A percentile compares a stretch with the other conserved stretches of the same genome.
Evolutionary conservation across 768 basidiomycete species (phyloP).

Genomic region (Amylocystis lapponica): DNA sequence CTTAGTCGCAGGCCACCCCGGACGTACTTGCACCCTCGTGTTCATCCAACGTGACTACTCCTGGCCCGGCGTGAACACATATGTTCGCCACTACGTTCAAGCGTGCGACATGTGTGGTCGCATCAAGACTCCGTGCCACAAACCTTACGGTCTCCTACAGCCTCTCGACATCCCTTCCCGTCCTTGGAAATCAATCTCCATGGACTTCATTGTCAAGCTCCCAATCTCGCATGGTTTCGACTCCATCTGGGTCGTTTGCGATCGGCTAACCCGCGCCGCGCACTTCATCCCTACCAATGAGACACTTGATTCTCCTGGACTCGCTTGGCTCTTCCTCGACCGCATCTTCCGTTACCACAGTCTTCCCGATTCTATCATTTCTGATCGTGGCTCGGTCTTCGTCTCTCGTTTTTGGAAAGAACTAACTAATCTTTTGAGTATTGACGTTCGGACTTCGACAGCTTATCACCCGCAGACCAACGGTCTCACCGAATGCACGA

Average conservation of each 20-base stretch:
- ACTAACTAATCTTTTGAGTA: constrained; percentile 5
- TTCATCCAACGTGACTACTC: constrained; percentile 31
- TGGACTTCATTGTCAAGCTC: constrained; percentile 23
- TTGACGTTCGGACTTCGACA: constrained; percentile 23
- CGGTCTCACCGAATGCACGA: constrained; percentile 31
- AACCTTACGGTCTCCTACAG: constrained; percentile 24
- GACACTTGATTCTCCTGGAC: constrained; percentile 2
- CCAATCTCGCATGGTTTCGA: constrained; percentile 15
- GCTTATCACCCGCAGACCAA: constrained; percentile 43
- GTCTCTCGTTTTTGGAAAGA: constrained; percentile 8
- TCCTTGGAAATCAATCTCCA: constrained; percentile 15
- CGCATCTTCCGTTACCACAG: constrained; percentile 10
- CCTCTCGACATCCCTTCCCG: constrained; percentile 24
- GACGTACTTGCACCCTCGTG: constrained; percentile 27
- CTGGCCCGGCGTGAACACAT: constrained; percentile 29
- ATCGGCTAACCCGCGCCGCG: constrained; percentile 4
- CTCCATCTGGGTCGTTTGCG: constrained; percentile 17
- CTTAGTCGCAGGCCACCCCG: constrained; percentile 40
- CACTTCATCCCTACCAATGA: constrained; percentile 6
- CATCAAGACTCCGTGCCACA: constrained; percentile 22
- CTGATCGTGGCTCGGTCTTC: constrained; percentile 13
- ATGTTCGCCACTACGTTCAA: constrained; percentile 26
- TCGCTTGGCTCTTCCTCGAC: constrained; percentile 3
- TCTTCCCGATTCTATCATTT: constrained; percentile 11
- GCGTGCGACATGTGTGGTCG: constrained; percentile 25